Evolutionary conservation across 495 filamentous ascomycete species (phyloP).

Genomic region (Penicillium turbatum): DNA sequence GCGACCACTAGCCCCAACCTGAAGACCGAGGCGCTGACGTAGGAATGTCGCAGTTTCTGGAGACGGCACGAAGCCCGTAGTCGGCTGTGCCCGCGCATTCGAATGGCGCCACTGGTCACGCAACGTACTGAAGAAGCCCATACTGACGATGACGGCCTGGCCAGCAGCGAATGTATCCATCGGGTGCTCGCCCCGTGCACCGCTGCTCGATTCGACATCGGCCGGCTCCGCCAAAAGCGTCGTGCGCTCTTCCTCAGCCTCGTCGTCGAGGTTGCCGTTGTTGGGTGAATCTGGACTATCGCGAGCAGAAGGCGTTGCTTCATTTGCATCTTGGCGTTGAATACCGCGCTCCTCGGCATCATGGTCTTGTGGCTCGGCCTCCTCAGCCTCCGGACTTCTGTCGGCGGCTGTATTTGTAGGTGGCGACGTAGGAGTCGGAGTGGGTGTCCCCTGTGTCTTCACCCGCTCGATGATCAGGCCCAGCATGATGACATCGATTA

Average conservation of each 20-base stretch:
- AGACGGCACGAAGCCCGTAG: conserved; percentile 30
- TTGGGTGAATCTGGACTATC: conserved; percentile 10
- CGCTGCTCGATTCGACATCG: conserved; percentile 25
- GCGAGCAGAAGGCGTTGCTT: conserved; percentile 3
- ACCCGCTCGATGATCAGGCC: conserved; percentile 67
- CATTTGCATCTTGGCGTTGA: conserved; percentile 41
- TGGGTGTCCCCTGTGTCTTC: conserved; percentile 34
- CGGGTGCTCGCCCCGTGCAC: conserved; percentile 41
- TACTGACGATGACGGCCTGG: conserved; percentile 62
- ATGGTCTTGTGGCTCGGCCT: conserved; percentile 53
- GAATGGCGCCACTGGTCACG: conserved; percentile 56
- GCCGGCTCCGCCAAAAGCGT: conserved; percentile 43
- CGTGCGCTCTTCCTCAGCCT: conserved; percentile 42
- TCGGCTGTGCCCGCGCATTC: conserved; percentile 20
- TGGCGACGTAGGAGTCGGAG: conserved; percentile 2
- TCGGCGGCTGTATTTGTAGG: conserved; percentile 10
- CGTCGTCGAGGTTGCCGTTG: conserved; percentile 19
- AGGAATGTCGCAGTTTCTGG: conserved; percentile 42
- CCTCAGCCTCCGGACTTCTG: neutral
- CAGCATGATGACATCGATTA: conserved; percentile 70
- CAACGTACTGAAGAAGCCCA: conserved; percentile 64
- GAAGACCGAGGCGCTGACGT: conserved; percentile 41
- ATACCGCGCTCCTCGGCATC: conserved; percentile 83
- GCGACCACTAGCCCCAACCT: conserved; percentile 39
- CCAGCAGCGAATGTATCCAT: conserved; percentile 62